Evolutionary conservation across 2,329 filamentous ascomycete genomes (phyloP), one percentile per base, ranked within the genome.

Genomic region (Colletotrichum horii): DNA sequence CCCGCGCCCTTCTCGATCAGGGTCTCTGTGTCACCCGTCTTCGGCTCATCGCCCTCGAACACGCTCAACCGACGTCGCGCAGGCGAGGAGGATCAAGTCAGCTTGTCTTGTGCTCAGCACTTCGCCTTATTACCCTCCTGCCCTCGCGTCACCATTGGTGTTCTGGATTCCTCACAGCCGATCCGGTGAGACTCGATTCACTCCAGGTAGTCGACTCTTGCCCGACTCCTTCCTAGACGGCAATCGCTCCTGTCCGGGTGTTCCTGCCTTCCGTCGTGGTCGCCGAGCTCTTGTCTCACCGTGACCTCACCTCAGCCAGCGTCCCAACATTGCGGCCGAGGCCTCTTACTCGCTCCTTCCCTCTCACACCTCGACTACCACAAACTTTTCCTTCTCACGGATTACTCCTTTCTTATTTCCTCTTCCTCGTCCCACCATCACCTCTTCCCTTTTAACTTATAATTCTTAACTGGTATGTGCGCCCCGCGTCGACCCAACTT

Each of bases 211-310:
- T 70, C 43, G 56, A 52, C 24, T 64, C 43, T 66, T 43, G 15
- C 11, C 56, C 24, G 32, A 60, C 66, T 56, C 22, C 30, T 43
- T 68, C n/a, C 64, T 34, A 28, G 72, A 65, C 58, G 66, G 26
- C 22, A 52, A 56, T 28, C 30, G 32, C 48, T 67, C 32, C 73
- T 72, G 32, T 60, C 62, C 69, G 62, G 73, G 55, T 72, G 55
- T 32, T 75, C 73, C 26, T 72, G 69, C 62, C 70, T 67, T 60
- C 58, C 65, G 65, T 68, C 32, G 73, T 73, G 64, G 70, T 56
- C 56, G 64, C 70, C 70, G 64, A 73, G 58, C 30, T 62, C 38
- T 34, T 73, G 73, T 75, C 52, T 62, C 24, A 72, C 56, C 43
- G 69, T 72, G 52, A 67, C 64, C 56, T 64, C 69, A 64, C 69